Evolutionary conservation across 352 stramenopile genomes (phyloP), one percentile per base, ranked within the genome.

Genomic region (Phytophthora cajani): DNA sequence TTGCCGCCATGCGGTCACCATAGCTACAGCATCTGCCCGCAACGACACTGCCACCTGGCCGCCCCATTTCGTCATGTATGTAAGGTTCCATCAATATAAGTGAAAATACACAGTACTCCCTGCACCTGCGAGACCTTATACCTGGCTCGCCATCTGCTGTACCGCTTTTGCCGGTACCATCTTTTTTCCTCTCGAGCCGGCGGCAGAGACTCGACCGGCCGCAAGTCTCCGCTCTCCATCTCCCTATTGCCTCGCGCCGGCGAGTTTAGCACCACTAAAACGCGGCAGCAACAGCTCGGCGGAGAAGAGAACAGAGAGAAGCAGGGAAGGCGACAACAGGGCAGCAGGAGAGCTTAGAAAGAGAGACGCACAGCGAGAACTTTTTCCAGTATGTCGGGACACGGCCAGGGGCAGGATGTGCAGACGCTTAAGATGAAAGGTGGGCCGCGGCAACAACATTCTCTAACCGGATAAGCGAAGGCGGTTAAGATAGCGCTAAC

Each of bases 401-500:
- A 84, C 67, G 68, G 69, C 8, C 64, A 78, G 27, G 47, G 30
- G 11, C 52, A 69, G 7, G 73, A 81, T 30, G 77, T 87, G 49
- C 79, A 84, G 69, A 87, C 79, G 50, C 81, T 89, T 60, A 82
- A 85, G 77, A 84, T 80, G 66, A 83, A 80, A 78, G 79, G 80
- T 89, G 32, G 12, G 38, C 14, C 38, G 38, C 14, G 38, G 38
- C 23, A 32, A 14, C 21, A 25, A 5, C 14, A 25, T 17, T 53
- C 11, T 53, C 47, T 30, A 25, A 53, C 47, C 21, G 19, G 47
- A 30, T 50, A 23, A 50, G 16, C 17, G 17, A 19, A 11, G 17
- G 17, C 7, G 21, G 55, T 58, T 57, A 60, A 30, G 19, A 52
- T 44, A 61, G 53, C 7, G 33, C 50, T 66, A 70, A 65, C 62